phyloP scores from a whole-genome alignment of 805 yeast species.

The Candida glaebosa region DNA sequence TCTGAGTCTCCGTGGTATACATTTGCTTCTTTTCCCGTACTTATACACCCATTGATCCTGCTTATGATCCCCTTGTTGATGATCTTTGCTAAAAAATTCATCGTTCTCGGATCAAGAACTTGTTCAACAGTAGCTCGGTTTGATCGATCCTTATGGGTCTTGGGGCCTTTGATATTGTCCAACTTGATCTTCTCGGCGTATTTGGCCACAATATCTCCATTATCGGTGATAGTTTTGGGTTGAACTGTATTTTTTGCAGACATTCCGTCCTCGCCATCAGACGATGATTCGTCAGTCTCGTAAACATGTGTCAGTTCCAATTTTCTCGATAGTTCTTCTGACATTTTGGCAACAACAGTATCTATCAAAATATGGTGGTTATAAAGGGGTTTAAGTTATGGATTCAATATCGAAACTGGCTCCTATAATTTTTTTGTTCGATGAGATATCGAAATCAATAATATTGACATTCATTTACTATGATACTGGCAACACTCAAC shows the following conservation, averaged over 20 bases:
- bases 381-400: no score
- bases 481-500: constrained; percentile 5
- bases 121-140: constrained; percentile 97
- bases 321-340: neutral
- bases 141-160: constrained; percentile 73
- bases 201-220: constrained; percentile 52
- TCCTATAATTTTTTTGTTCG: neutral
- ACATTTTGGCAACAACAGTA: neutral
- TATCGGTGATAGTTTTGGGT: constrained; percentile 29
- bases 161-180: constrained; percentile 57
- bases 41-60: constrained; percentile 86
- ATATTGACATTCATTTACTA: neutral
- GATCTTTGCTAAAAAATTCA: constrained; percentile 75
- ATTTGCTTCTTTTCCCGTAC: constrained; percentile 99
- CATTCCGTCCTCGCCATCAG: neutral
- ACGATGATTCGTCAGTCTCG: neutral
- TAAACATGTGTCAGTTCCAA: neutral
- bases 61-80: constrained; percentile 81
- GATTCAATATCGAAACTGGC: no score
- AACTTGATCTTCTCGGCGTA: constrained; percentile 63
- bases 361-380: neutral
- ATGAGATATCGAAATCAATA: neutral
- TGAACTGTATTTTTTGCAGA: neutral
- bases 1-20: constrained; percentile 79
- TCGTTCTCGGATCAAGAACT: constrained; percentile 92